These are phyloP conservation scores for Boletellus ananas DNA, from an alignment of 768 basidiomycete species.

Conservation along the genomic window DNA sequence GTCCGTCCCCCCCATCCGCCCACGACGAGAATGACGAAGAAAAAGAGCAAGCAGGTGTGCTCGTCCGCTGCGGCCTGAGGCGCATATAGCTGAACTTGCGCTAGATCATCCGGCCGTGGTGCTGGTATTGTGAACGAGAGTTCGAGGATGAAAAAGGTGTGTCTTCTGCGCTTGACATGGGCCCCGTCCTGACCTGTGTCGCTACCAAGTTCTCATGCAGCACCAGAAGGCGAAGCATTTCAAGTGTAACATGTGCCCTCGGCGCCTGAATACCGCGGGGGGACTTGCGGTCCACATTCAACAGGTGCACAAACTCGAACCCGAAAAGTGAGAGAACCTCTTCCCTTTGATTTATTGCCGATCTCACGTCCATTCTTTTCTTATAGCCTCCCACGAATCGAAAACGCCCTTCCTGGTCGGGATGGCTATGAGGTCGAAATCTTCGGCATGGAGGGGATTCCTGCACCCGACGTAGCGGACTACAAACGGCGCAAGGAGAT, in stretches of 20 bases:
- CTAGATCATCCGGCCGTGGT: constrained; percentile 88
- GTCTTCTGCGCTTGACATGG: constrained; percentile 9
- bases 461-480: constrained; percentile 89
- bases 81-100: background rate
- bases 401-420: constrained; percentile 92
- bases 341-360: background rate
- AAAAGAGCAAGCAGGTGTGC: constrained; percentile 50
- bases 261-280: constrained; percentile 94
- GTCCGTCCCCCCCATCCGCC: background rate
- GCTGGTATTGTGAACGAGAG: constrained; percentile 99
- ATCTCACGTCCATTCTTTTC: constrained; percentile 10
- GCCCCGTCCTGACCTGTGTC: background rate
- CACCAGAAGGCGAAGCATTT: constrained; percentile 99
- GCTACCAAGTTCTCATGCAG: constrained; percentile 81
- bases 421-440: constrained; percentile 99
- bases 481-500: constrained; percentile 96
- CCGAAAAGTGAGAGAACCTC: constrained; percentile 52
- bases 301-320: constrained; percentile 98
- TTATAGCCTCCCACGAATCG: constrained; percentile 75
- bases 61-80: background rate
- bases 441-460: constrained; percentile 99
- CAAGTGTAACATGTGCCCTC: constrained; percentile 94
- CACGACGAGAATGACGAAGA: constrained; percentile 45
- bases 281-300: constrained; percentile 97
- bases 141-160: constrained; percentile 99